Percentiles rank a stretch among this genome's conserved stretches.
These are phyloP conservation scores for Ustilago sp. DNA, from an alignment of 1,284 basidiomycete species.

Conservation along the genomic window DNA sequence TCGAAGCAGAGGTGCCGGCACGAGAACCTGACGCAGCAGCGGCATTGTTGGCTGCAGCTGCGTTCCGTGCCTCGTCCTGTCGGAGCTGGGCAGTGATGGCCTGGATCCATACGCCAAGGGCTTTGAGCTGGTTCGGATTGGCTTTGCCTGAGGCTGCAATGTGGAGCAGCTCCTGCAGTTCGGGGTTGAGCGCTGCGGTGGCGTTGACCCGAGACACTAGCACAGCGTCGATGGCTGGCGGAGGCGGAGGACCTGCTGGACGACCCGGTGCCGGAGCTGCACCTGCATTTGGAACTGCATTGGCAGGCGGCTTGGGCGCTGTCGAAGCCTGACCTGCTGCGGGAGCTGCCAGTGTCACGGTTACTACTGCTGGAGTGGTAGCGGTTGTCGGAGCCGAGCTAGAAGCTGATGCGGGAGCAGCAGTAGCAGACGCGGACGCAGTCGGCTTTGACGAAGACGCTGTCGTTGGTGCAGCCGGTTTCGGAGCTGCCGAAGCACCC, in stretches of 20 bases:
- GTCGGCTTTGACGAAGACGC: constrained; percentile 11
- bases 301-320: constrained; percentile 19
- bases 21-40: constrained; percentile 29
- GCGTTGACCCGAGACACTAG: constrained; percentile 57
- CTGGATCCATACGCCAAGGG: constrained; percentile 58
- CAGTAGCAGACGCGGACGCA: constrained; percentile 5
- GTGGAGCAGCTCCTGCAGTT: constrained; percentile 56
- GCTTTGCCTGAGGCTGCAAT: constrained; percentile 59
- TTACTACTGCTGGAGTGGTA: constrained; percentile 7
- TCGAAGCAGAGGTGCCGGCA: constrained; percentile 16
- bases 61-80: constrained; percentile 49
- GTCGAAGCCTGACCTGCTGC: constrained; percentile 11
- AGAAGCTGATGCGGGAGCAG: constrained; percentile 4
- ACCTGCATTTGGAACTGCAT: constrained; percentile 6
- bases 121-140: constrained; percentile 54
- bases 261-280: constrained; percentile 16
- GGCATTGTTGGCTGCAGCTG: constrained; percentile 38
- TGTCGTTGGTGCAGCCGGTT: constrained; percentile 1
- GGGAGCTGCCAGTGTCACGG: not conserved
- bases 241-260: constrained; percentile 42
- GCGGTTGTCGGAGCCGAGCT: constrained; percentile 7
- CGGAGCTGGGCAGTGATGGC: constrained; percentile 55
- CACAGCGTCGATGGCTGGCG: constrained; percentile 55
- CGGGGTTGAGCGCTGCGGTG: constrained; percentile 55
- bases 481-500: constrained; percentile 6